A percentile compares a stretch with the other conserved stretches of the same genome.
Conservation (phyloP, 2,329 filamentous ascomycete species). For the Xylariaceae sp. region DNA sequence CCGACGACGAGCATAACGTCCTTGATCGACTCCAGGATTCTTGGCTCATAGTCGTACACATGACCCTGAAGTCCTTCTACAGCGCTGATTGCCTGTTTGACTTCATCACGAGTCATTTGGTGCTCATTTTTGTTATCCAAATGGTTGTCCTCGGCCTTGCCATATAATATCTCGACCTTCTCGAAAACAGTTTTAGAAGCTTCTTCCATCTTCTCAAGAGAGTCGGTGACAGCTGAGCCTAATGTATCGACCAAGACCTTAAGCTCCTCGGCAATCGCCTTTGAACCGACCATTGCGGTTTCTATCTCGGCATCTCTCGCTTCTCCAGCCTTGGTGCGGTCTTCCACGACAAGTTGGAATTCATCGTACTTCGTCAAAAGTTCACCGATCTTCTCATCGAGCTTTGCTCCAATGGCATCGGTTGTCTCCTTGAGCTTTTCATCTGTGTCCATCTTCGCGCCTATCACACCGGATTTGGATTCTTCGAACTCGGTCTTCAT, state of each 20-base stretch:
- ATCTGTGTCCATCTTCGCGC: conserved; percentile 80
- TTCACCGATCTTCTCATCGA: conserved; percentile 71
- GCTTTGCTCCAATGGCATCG: conserved; percentile 55
- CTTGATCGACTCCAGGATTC: conserved; percentile 83
- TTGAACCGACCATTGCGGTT: conserved; percentile 73
- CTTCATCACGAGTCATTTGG: conserved; percentile 77
- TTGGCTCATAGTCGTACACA: conserved; percentile 81
- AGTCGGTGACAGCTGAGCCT: conserved; percentile 77
- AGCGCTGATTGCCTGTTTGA: conserved; percentile 72
- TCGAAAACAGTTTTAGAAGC: conserved; percentile 86
- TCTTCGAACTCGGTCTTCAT: conserved; percentile 89
- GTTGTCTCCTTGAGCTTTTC: conserved; percentile 69
- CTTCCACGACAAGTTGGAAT: conserved; percentile 73
- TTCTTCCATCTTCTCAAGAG: conserved; percentile 82
- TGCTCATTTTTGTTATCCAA: conserved; percentile 77
- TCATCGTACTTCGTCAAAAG: conserved; percentile 88
- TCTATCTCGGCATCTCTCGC: conserved; percentile 74
- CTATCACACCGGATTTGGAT: conserved; percentile 76
- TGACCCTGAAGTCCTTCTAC: conserved; percentile 79
- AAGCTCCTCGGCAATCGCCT: conserved; percentile 82
- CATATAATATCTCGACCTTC: conserved; percentile 77
- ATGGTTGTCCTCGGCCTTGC: conserved; percentile 75
- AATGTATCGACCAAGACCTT: conserved; percentile 85
- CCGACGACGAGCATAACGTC: conserved; percentile 82
- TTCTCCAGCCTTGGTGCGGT: conserved; percentile 72